phyloP scores from a whole-genome alignment of 1,284 basidiomycete species.

The Stygiomarasmius scandens region DNA sequence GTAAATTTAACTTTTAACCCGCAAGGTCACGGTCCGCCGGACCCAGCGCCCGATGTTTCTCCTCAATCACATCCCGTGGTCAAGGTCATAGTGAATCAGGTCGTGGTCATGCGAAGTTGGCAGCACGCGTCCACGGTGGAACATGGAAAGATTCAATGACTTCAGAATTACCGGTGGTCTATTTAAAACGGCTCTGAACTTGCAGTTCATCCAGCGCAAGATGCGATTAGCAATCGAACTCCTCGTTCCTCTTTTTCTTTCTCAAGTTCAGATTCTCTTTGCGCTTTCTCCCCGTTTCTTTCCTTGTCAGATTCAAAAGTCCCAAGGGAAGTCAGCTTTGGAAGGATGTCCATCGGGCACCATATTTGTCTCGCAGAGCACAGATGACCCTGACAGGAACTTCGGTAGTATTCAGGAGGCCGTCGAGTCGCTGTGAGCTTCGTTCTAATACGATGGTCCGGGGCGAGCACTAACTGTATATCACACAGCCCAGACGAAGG shows the following conservation, averaged over 20 bases:
- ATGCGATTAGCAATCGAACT: not conserved
- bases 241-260: not conserved
- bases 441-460: not conserved
- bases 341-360: slow-evolving; percentile 59
- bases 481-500: slow-evolving; percentile 41
- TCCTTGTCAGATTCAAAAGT: slow-evolving; percentile 55
- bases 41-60: too few species aligned
- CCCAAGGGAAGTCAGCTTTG: slow-evolving; percentile 41
- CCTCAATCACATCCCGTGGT: too few species aligned
- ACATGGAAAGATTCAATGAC: too few species aligned
- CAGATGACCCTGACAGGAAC: slow-evolving; percentile 41
- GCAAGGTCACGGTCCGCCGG: too few species aligned
- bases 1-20: too few species aligned
- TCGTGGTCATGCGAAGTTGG: too few species aligned
- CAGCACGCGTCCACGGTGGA: too few species aligned
- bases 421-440: slow-evolving; percentile 51
- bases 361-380: slow-evolving; percentile 54
- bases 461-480: not conserved
- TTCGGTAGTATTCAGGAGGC: slow-evolving; percentile 57
- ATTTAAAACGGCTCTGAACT: too few species aligned
- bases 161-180: too few species aligned
- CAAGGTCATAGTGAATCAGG: too few species aligned
- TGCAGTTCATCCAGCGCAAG: too few species aligned
- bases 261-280: not conserved
- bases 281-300: slow-evolving; percentile 50